Conservation (phyloP, 306 rosid genomes). For the Abrus precatorius region DNA sequence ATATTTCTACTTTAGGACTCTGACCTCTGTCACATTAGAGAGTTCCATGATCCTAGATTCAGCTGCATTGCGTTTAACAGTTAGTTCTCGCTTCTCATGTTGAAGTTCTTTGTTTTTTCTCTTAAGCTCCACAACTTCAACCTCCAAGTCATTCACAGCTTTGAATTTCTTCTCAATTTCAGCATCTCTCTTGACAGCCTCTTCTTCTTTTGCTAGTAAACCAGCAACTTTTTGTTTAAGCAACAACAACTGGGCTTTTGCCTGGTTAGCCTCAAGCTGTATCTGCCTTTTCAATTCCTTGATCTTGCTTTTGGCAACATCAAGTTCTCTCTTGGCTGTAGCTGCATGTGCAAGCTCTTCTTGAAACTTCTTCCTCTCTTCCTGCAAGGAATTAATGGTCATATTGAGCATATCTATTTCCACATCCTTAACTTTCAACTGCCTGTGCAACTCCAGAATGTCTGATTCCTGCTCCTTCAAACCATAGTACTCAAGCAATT, state of each 20-base stretch:
- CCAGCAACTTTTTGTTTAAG: slow-evolving; percentile 84
- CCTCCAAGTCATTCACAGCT: slow-evolving; percentile 70
- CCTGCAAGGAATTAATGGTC: slow-evolving; percentile 73
- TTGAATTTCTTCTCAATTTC: slow-evolving; percentile 74
- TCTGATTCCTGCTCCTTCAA: slow-evolving; percentile 77
- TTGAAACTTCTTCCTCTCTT: slow-evolving; percentile 78
- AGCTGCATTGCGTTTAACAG: slow-evolving; percentile 69
- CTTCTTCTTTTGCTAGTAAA: slow-evolving; percentile 76
- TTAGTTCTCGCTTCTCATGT: slow-evolving; percentile 79
- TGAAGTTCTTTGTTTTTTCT: slow-evolving; percentile 83
- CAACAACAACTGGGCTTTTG: slow-evolving; percentile 76
- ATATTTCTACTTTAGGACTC: slow-evolving; percentile 33
- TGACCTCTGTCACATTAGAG: slow-evolving; percentile 77
- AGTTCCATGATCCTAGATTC: slow-evolving; percentile 63
- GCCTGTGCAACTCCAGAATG: slow-evolving; percentile 66
- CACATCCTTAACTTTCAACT: slow-evolving; percentile 69
- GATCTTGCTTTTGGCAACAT: slow-evolving; percentile 73
- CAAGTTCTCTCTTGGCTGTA: slow-evolving; percentile 69
- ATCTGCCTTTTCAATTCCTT: slow-evolving; percentile 82
- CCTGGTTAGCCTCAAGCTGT: slow-evolving; percentile 81
- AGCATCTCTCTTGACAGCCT: slow-evolving; percentile 67
- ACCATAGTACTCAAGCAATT: slow-evolving; percentile 81
- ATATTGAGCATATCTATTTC: slow-evolving; percentile 76
- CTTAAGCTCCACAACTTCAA: slow-evolving; percentile 73
- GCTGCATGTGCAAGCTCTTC: slow-evolving; percentile 65